Conservation (phyloP, 225 moss, liverwort and hornwort species). For the Physcomitrellopsis africana region DNA sequence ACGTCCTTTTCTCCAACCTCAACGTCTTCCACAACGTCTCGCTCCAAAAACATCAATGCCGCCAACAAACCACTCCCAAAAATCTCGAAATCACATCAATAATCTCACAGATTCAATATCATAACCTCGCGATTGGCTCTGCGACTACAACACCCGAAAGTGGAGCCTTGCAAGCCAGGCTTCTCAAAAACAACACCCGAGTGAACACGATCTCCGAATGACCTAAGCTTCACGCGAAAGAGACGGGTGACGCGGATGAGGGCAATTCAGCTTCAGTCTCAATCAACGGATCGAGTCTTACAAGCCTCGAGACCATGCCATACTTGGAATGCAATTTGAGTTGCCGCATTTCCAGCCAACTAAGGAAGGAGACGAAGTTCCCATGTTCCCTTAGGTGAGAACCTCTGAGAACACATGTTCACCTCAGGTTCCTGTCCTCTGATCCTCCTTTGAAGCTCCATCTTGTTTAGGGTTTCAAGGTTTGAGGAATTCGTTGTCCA, state of each 20-base stretch:
- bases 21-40: slow-evolving; percentile 2
- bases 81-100: slow-evolving; percentile 2
- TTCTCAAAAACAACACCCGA: background rate
- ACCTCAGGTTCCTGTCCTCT: background rate
- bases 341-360: slow-evolving; percentile 30
- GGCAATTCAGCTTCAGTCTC: slow-evolving; percentile 7
- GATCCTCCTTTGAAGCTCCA: background rate
- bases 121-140: background rate
- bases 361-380: slow-evolving; percentile 32
- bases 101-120: slow-evolving; percentile 15
- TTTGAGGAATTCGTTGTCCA: too few relatives aligned
- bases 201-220: background rate
- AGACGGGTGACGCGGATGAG: background rate
- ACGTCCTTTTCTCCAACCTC: background rate
- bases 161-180: background rate
- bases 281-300: slow-evolving; percentile 1
- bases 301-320: background rate
- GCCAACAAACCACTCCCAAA: background rate
- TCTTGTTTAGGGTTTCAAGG: background rate
- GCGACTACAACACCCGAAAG: background rate
- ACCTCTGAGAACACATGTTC: slow-evolving; percentile 10
- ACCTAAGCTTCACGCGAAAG: background rate
- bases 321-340: slow-evolving; percentile 5
- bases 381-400: background rate
- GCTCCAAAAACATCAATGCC: background rate